Conservation (phyloP, 2,329 filamentous ascomycete genomes). For the Aureobasidium sp. region DNA sequence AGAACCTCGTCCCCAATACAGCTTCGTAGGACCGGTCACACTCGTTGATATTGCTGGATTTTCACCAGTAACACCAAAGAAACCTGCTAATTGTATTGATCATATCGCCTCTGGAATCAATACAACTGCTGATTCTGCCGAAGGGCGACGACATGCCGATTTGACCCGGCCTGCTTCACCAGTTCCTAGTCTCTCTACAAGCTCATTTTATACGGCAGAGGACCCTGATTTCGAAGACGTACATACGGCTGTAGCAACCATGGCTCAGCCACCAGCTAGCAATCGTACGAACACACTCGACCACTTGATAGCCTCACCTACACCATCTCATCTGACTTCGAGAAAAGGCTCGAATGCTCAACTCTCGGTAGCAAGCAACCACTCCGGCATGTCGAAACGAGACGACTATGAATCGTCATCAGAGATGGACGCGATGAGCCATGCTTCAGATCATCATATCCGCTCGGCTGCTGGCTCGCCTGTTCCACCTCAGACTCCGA, state of each 20-base stretch:
- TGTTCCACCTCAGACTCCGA: slow-evolving; percentile 22
- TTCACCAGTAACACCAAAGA: neutral
- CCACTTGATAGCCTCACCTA: slow-evolving; percentile 38
- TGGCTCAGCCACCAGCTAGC: neutral
- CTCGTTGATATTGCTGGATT: neutral
- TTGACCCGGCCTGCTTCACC: neutral
- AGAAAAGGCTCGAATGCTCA: slow-evolving; percentile 31
- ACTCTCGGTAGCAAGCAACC: slow-evolving; percentile 37
- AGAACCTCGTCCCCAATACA: neutral
- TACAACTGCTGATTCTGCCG: neutral
- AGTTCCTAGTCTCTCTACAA: slow-evolving; percentile 5
- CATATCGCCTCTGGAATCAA: neutral
- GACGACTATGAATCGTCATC: slow-evolving; percentile 35
- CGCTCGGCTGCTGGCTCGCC: slow-evolving; percentile 7
- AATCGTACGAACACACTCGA: slow-evolving; percentile 41
- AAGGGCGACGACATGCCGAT: neutral
- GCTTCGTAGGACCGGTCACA: neutral
- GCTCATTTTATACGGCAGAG: slow-evolving; percentile 4
- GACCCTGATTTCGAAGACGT: neutral
- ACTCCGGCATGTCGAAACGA: slow-evolving; percentile 39
- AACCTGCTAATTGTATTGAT: too few species aligned
- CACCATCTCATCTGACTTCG: slow-evolving; percentile 35
- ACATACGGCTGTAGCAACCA: neutral
- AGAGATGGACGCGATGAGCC: slow-evolving; percentile 28
- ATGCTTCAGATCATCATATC: slow-evolving; percentile 19